Evolutionary conservation across 2,329 filamentous ascomycete species (phyloP).

Genomic region (Xylogone sp.): DNA sequence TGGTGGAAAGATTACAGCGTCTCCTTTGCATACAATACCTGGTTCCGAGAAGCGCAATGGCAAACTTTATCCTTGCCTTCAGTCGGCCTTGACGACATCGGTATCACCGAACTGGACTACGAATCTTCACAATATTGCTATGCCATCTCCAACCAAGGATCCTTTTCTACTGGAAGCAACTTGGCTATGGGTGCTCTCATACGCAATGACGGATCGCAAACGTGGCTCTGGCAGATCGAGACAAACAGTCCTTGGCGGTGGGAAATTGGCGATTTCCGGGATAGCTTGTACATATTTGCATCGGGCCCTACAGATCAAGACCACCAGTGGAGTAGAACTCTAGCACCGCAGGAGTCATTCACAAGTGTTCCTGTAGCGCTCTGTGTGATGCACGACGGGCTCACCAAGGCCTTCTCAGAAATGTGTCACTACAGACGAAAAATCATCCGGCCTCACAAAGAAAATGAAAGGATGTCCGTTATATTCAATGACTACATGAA

Average conservation of each 20-base stretch:
- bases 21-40: too few relatives aligned
- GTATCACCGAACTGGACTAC: conserved; percentile 8
- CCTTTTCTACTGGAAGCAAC: conserved; percentile 26
- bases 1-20: too few relatives aligned
- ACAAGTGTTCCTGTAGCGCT: conserved; percentile 23
- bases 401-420: conserved; percentile 12
- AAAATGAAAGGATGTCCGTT: conserved; percentile 26
- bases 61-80: conserved; percentile 20
- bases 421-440: conserved; percentile 17
- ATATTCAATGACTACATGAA: conserved; percentile 39
- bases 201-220: conserved; percentile 15
- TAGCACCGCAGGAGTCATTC: conserved; percentile 22
- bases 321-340: conserved; percentile 22
- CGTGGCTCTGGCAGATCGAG: conserved; percentile 34
- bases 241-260: conserved; percentile 33
- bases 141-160: conserved; percentile 23
- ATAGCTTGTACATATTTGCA: conserved; percentile 27
- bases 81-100: conserved; percentile 25
- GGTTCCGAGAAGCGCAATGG: conserved; percentile 34
- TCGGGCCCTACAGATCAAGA: conserved; percentile 24
- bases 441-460: conserved; percentile 21
- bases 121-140: conserved; percentile 17
- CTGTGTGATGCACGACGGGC: conserved; percentile 18
- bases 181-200: conserved; percentile 29
- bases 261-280: conserved; percentile 32